These are phyloP conservation scores for Populus euphratica DNA, from an alignment of 345 rosid species.

Conservation along the genomic window DNA sequence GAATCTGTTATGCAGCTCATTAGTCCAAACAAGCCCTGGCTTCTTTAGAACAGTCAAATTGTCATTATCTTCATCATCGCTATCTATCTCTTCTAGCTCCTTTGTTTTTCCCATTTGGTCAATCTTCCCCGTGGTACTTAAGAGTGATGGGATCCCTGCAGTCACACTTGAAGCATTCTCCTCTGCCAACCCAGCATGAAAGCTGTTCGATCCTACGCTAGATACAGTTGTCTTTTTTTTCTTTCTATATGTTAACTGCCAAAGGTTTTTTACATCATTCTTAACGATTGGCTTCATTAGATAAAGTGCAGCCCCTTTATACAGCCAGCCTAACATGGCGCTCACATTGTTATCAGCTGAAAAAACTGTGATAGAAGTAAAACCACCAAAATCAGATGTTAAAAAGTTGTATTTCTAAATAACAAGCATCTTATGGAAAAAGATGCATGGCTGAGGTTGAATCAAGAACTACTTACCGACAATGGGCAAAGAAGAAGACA, in stretches of 20 bases:
- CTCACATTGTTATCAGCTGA: slow-evolving; percentile 26
- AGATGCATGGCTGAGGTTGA: neutral
- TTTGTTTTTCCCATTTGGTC: slow-evolving; percentile 23
- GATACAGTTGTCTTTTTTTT: slow-evolving; percentile 1
- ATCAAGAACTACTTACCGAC: slow-evolving; percentile 35
- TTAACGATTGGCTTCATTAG: slow-evolving; percentile 42
- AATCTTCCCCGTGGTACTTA: slow-evolving; percentile 5
- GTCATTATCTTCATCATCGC: slow-evolving; percentile 8
- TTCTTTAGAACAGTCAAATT: slow-evolving; percentile 25
- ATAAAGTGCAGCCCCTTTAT: slow-evolving; percentile 43
- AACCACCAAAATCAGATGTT: slow-evolving; percentile 6
- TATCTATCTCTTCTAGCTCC: slow-evolving; percentile 12
- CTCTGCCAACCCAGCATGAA: neutral
- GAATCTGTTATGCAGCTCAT: slow-evolving; percentile 38
- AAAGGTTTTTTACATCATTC: slow-evolving; percentile 30
- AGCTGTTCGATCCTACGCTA: neutral
- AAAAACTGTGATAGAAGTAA: slow-evolving; percentile 29
- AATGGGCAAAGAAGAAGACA: slow-evolving; percentile 35
- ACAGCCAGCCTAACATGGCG: slow-evolving; percentile 33
- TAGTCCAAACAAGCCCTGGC: slow-evolving; percentile 42
- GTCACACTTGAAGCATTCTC: slow-evolving; percentile 16
- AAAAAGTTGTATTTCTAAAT: neutral
- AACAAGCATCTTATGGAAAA: neutral
- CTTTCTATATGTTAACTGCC: slow-evolving; percentile 39
- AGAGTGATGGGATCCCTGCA: slow-evolving; percentile 9